Evolutionary conservation across 768 basidiomycete genomes (phyloP), one percentile per base, ranked within the genome.

Genomic region (Leccinellum luteum): DNA sequence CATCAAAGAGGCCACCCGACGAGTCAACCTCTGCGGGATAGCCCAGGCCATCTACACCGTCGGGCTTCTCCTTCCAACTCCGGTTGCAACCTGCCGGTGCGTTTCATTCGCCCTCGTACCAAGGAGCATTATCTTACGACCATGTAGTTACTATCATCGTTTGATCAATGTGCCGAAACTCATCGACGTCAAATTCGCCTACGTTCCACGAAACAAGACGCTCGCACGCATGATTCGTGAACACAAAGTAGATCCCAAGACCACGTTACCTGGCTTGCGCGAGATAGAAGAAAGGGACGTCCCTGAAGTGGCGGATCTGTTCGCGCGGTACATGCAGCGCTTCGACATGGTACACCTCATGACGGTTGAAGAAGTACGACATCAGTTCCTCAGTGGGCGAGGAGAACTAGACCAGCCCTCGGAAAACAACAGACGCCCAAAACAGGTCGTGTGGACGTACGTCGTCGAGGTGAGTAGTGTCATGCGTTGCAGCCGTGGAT

Each of bases 21-120:
- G 92, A 68, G 90, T 91, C 52, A 85, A 98, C 71, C 80, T 98
- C 35, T 82, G 85, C 60, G 92, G 92, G 31, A 80, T 97, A 52
- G 98, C 97, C 78, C 97, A 99, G 73, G 97, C 97, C 8, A 90
- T 99, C 51, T 98, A 98, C 72, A 99, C 97, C 0, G 95, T 85
- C 17, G 97, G 97, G 2, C 85, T 94, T 25, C 86, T 97, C 44
- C 78, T 99, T 12, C 97, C 97, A 9, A 98, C 97, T 0, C 97
- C 97, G 0, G 84, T 98, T 19, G 84, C 92, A 4, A 87, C 87
- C 12, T 94, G 91, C 72, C 80, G 85, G 88, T 89, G 66, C 55
- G 84, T 73, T 14, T 10, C n/a, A 3, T 27, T 44, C 13, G 17
- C 60, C 55, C 21, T 5, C 15, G 9, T 34, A 44, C 15, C 51